A percentile compares a stretch with the other conserved stretches of the same genome.
Conservation (phyloP, 2,329 filamentous ascomycete genomes). For the Microdochium nivale region DNA sequence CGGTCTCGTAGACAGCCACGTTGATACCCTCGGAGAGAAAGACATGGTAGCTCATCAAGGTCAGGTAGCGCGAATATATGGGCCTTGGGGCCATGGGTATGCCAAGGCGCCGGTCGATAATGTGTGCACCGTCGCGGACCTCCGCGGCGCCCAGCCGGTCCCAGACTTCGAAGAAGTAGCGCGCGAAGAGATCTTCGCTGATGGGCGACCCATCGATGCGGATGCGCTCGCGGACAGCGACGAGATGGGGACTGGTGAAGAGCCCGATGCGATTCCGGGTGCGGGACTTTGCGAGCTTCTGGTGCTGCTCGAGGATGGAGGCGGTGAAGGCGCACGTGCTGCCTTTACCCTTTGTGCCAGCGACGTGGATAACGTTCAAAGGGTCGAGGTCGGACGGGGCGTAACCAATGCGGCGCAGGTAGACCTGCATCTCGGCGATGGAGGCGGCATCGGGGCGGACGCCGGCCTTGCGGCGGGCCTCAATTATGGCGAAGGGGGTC, state of each 20-base stretch:
- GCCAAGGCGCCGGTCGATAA: slow-evolving; percentile 18
- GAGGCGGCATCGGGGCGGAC: slow-evolving; percentile 59
- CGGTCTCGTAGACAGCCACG: slow-evolving; percentile 56
- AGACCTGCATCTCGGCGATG: slow-evolving; percentile 72
- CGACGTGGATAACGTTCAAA: slow-evolving; percentile 62
- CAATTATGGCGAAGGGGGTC: slow-evolving; percentile 73
- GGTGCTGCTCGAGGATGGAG: slow-evolving; percentile 50
- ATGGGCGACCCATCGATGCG: slow-evolving; percentile 51
- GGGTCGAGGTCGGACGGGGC: slow-evolving; percentile 45
- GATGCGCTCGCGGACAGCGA: slow-evolving; percentile 59
- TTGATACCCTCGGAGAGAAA: slow-evolving; percentile 57
- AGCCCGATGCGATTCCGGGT: slow-evolving; percentile 45
- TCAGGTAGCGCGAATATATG: slow-evolving; percentile 53
- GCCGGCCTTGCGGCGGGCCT: slow-evolving; percentile 69
- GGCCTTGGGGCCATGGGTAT: slow-evolving; percentile 33
- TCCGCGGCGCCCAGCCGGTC: slow-evolving; percentile 37
- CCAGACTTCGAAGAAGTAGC: slow-evolving; percentile 63
- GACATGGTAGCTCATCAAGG: slow-evolving; percentile 58
- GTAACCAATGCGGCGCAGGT: slow-evolving; percentile 71
- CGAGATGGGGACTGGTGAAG: slow-evolving; percentile 62
- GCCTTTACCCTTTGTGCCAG: slow-evolving; percentile 72
- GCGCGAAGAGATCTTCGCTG: slow-evolving; percentile 48
- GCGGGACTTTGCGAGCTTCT: slow-evolving; percentile 13
- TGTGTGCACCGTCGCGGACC: slow-evolving; percentile 14
- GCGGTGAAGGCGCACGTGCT: slow-evolving; percentile 62